Evolutionary conservation across 225 moss, liverwort and hornwort genomes (phyloP).

Genomic region (Polytrichum formosum): DNA sequence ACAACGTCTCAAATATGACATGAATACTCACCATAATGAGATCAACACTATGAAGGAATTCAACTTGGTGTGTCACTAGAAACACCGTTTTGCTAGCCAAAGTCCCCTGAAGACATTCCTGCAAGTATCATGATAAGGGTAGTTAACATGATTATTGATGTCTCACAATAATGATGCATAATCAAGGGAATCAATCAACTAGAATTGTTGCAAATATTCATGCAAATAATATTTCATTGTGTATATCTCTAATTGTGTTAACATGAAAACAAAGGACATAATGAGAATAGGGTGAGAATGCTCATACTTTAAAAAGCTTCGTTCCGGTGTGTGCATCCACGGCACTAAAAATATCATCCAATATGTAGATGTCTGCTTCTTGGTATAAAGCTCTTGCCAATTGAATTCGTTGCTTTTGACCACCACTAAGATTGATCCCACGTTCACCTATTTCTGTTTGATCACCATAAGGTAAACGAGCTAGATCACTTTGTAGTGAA

Average conservation of each 20-base stretch:
- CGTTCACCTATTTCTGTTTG: slow-evolving; percentile 66
- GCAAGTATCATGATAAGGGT: not conserved
- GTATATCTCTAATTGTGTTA: no score
- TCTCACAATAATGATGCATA: not conserved
- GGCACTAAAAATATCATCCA: slow-evolving; percentile 71
- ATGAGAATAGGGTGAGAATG: not conserved
- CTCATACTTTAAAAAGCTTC: slow-evolving; percentile 47
- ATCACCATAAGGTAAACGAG: slow-evolving; percentile 53
- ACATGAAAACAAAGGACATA: no score
- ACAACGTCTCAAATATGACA: not conserved
- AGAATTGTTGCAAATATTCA: not conserved
- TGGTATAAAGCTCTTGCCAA: slow-evolving; percentile 67
- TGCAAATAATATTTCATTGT: no score
- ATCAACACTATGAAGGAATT: slow-evolving; percentile 41
- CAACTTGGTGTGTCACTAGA: slow-evolving; percentile 53
- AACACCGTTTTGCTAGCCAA: slow-evolving; percentile 29
- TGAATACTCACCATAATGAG: slow-evolving; percentile 31
- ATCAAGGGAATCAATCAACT: not conserved
- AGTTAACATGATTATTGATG: not conserved
- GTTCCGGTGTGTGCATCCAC: slow-evolving; percentile 71
- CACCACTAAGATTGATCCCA: slow-evolving; percentile 65
- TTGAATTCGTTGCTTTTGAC: slow-evolving; percentile 68
- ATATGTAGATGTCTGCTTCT: slow-evolving; percentile 49
- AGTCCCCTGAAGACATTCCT: slow-evolving; percentile 17
- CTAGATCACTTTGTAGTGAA: slow-evolving; percentile 46